phyloP scores from a whole-genome alignment of 495 filamentous ascomycete genomes.

The Cetradonia linearis region DNA sequence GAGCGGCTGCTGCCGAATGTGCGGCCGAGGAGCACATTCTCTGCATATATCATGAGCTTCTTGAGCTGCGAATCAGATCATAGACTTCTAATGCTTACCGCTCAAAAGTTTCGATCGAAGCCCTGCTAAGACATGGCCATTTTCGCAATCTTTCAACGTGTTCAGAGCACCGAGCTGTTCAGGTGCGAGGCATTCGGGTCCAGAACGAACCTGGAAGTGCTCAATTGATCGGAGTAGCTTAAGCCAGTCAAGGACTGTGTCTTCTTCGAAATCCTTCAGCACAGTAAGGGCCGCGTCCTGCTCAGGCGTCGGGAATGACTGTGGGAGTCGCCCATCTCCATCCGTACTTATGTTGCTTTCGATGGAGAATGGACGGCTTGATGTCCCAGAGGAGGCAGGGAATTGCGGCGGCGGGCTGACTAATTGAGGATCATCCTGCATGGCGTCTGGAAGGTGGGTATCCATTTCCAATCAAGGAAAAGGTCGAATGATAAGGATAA shows the following conservation, averaged over 20 bases:
- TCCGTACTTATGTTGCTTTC: background rate
- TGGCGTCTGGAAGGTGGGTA: background rate
- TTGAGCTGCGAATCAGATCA: background rate
- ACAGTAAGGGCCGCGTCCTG: background rate
- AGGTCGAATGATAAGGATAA: background rate
- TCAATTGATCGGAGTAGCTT: conserved; percentile 4
- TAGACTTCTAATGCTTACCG: background rate
- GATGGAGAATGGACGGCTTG: background rate
- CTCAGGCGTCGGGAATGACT: conserved; percentile 1
- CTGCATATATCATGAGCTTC: background rate
- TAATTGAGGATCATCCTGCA: conserved; percentile 7
- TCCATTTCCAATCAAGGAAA: background rate
- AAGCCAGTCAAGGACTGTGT: conserved; percentile 3
- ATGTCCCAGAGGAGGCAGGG: background rate
- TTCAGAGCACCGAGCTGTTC: conserved; percentile 4
- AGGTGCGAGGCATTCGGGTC: background rate
- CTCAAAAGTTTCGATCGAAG: background rate
- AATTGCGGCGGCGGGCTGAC: background rate
- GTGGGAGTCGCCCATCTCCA: background rate
- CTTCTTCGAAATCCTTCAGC: background rate
- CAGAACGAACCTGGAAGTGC: background rate
- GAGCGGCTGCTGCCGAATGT: conserved; percentile 2
- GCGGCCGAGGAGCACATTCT: conserved; percentile 3
- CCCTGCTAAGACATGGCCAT: background rate
- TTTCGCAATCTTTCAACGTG: conserved; percentile 2